Percentiles rank a stretch among this genome's conserved stretches.
These are phyloP conservation scores for Teunomyces kruisii DNA, from an alignment of 805 yeast genomes.

Conservation along the genomic window DNA sequence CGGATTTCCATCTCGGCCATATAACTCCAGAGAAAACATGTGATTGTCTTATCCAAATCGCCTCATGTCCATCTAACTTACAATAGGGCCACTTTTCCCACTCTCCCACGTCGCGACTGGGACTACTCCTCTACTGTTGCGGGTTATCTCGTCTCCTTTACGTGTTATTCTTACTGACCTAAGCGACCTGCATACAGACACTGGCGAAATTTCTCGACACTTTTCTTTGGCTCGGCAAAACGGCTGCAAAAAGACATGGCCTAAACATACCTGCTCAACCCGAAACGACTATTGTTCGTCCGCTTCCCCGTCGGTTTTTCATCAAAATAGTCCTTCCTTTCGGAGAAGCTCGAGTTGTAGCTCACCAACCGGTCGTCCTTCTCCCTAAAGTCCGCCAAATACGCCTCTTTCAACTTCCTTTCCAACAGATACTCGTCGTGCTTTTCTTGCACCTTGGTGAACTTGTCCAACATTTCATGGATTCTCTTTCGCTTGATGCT, in stretches of 20 bases:
- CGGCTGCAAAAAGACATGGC: neutral
- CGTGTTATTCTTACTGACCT: too few relatives aligned
- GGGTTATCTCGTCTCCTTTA: too few relatives aligned
- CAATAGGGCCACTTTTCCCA: too few relatives aligned
- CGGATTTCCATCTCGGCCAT: too few relatives aligned
- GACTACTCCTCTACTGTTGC: too few relatives aligned
- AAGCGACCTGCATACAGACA: too few relatives aligned
- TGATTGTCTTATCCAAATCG: too few relatives aligned
- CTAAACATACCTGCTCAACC: neutral
- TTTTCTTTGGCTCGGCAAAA: too few relatives aligned
- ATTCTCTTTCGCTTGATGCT: slow-evolving; percentile 36
- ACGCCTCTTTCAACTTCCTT: slow-evolving; percentile 9
- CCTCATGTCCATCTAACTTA: too few relatives aligned
- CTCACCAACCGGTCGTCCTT: slow-evolving; percentile 10
- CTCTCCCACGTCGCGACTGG: too few relatives aligned
- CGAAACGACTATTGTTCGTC: neutral
- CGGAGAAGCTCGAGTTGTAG: slow-evolving; percentile 9
- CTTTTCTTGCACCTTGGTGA: slow-evolving; percentile 34
- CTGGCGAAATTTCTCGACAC: too few relatives aligned
- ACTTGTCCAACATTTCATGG: slow-evolving; percentile 43
- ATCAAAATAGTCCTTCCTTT: slow-evolving; percentile 12
- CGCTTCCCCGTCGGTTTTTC: neutral
- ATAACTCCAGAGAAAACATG: too few relatives aligned
- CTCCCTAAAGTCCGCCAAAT: neutral
- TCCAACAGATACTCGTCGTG: slow-evolving; percentile 22